These are phyloP conservation scores for Hypoxylon lienhwacheense DNA, from an alignment of 495 filamentous ascomycete species.

Conservation along the genomic window DNA sequence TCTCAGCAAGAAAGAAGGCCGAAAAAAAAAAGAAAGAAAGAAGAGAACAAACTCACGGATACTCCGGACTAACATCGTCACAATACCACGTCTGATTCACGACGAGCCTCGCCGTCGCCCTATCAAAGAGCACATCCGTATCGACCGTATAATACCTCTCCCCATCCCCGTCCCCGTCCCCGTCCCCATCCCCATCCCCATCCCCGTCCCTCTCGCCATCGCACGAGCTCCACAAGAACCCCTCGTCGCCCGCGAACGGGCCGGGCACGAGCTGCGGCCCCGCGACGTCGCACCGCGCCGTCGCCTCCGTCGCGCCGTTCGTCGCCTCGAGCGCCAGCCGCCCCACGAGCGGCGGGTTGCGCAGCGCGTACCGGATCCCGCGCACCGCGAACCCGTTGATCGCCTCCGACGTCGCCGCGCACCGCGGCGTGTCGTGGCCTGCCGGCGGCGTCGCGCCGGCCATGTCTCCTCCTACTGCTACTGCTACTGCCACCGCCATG, in stretches of 20 bases:
- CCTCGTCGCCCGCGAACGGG: not conserved
- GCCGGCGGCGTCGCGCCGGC: not conserved
- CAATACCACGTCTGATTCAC: slow-evolving; percentile 2
- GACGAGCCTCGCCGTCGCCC: not conserved
- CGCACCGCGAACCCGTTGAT: not conserved
- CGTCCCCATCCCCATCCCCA: too few relatives aligned
- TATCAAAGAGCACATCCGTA: not conserved
- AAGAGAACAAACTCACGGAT: too few relatives aligned
- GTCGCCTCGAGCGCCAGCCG: not conserved
- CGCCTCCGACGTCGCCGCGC: not conserved
- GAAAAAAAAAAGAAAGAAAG: too few relatives aligned
- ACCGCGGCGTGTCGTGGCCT: not conserved
- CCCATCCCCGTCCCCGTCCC: too few relatives aligned
- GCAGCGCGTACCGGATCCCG: not conserved
- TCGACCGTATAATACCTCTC: not conserved
- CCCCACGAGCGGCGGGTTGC: not conserved
- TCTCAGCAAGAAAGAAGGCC: too few relatives aligned
- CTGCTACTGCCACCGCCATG: not conserved
- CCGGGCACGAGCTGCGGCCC: not conserved
- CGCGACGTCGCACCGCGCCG: not conserved
- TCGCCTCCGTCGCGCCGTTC: not conserved
- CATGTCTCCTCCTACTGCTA: too few relatives aligned
- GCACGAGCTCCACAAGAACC: slow-evolving; percentile 1
- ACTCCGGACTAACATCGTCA: not conserved
- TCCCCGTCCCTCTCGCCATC: too few relatives aligned